A percentile compares a stretch with the other conserved stretches of the same genome.
These are phyloP conservation scores for Podospora sp. DNA, from an alignment of 495 filamentous ascomycete genomes.

Conservation along the genomic window DNA sequence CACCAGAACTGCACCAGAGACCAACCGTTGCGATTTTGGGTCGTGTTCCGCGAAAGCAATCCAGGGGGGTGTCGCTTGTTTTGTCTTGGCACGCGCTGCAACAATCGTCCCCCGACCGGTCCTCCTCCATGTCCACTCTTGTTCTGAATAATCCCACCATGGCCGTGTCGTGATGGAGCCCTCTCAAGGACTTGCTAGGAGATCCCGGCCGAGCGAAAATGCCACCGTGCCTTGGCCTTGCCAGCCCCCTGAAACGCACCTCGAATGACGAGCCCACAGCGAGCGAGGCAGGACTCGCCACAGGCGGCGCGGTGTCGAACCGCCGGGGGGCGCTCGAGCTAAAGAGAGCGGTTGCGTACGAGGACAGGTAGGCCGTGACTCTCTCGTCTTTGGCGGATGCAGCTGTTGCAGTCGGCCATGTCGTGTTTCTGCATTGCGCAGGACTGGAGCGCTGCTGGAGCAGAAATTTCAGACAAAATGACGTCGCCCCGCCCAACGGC, in stretches of 20 bases:
- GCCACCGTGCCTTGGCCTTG: background rate
- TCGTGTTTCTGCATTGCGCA: background rate
- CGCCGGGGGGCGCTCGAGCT: no score
- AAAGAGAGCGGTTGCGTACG: background rate
- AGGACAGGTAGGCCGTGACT: no score
- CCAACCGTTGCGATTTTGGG: background rate
- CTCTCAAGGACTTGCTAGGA: background rate
- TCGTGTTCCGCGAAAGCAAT: background rate
- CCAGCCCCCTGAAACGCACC: background rate
- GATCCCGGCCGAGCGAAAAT: background rate
- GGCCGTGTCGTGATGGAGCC: background rate
- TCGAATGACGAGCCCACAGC: background rate
- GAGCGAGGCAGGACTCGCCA: background rate
- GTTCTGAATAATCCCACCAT: background rate
- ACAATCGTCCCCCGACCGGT: background rate
- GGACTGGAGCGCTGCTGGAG: background rate
- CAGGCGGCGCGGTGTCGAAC: background rate
- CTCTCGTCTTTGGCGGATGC: background rate
- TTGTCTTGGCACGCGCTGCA: background rate
- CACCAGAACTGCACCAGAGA: background rate
- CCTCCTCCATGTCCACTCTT: background rate
- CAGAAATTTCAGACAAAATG: constrained; percentile 24
- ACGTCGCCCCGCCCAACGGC: constrained; percentile 8
- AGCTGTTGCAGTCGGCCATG: background rate
- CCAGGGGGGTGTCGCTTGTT: background rate